Evolutionary conservation across 83 land plant genomes (phyloP), one percentile per base, ranked within the genome.

Genomic region (Diphasiastrum complanatum): DNA sequence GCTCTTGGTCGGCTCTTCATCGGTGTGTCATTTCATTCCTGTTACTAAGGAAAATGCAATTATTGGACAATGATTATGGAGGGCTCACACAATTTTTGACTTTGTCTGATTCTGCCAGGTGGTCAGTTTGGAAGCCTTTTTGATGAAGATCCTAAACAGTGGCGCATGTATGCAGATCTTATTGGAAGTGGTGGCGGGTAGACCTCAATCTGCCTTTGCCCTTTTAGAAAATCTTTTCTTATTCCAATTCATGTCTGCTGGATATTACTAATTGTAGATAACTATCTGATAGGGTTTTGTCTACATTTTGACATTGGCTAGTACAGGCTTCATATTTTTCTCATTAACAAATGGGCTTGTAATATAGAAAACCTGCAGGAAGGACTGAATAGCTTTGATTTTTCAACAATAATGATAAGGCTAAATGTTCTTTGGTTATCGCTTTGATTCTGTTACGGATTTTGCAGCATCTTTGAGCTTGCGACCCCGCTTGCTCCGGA

Each of bases 91-190:
- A 24, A 3, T 67, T 26, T 36, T 46, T 64, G 47, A 61, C n/a
- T 8, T 23, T 63, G 47, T 40, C 29, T 67, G 65, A 30, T 49
- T 63, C 57, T 66, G 29, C 16, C 73, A 93, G 99, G 99, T 73
- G 99, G 97, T 28, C 82, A 85, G 19, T 95, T 89, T 79, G 97
- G 99, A 32, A 80, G 77, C 48, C 74, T 89, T 49, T 95, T 95
- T 74, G 99, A 95, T 63, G 93, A 95, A 80, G 99, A 95, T 67
- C 99, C 99, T 33, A 95, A 86, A 62, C 89, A 86, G 55, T 95
- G 99, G 99, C 81, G 99, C 40, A 79, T 95, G 83, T 95, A 95
- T 84, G 97, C 97, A 22, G 99, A 95, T 75, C 74, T 95, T 52
- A 71, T 95, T 68, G 99, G 93, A 32, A 95, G 99, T 77, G 84